Conservation (phyloP, 176 grass and related monocot species). For the bread wheat (Triticum aestivum) region IWGSC_CS_RefSeq_v2.1 NC_057799.1:65071604-65072103, state of each 20-base stretch:
- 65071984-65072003: not conserved
- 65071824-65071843: constrained; percentile 5
- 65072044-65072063: not conserved
- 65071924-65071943: not conserved
- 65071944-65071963: not conserved
- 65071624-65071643: constrained; percentile 22
- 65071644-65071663: constrained; percentile 1
- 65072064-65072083: no score
- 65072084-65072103: no score
- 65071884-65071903: not conserved
- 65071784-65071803: constrained; percentile 78
- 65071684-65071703: constrained; percentile 93
- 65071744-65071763: constrained; percentile 85
- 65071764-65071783: constrained; percentile 94
- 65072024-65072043: not conserved
- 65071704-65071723: constrained; percentile 90
- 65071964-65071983: not conserved
- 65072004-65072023: not conserved
- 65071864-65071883: not conserved
- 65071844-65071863: not conserved
- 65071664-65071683: constrained; percentile 56
- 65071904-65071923: not conserved
- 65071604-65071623: not conserved
- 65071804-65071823: constrained; percentile 95
- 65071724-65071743: constrained; percentile 96